Conservation (phyloP, 495 filamentous ascomycete genomes). For the Penicillium mononematosum region DNA sequence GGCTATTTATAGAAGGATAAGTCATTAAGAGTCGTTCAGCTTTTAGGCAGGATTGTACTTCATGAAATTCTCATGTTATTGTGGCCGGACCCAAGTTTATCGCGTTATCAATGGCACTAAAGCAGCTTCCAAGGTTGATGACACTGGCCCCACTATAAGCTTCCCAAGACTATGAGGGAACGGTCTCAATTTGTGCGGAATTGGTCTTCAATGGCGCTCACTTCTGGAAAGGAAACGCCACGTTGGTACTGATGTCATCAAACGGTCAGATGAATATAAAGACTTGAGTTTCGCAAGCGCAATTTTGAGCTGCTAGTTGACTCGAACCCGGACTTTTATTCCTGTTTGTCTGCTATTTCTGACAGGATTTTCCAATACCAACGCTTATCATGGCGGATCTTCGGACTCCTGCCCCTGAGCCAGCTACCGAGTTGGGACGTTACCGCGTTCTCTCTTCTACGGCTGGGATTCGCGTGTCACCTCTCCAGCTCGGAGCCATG, state of each 20-base stretch:
- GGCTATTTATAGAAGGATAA: neutral
- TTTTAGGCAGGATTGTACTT: neutral
- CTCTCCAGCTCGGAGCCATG: slow-evolving; percentile 58
- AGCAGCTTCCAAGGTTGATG: neutral
- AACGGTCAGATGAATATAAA: no score
- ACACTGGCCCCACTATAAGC: neutral
- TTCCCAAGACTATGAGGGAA: no score
- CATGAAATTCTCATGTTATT: neutral
- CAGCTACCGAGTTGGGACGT: slow-evolving; percentile 48
- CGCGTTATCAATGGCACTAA: neutral
- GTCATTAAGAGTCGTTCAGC: neutral
- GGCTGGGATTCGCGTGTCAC: slow-evolving; percentile 55
- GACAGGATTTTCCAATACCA: neutral
- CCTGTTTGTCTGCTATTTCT: neutral
- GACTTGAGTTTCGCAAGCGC: no score
- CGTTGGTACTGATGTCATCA: no score
- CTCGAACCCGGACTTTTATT: neutral
- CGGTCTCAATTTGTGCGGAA: neutral
- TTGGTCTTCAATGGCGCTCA: neutral
- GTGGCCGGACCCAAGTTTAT: neutral
- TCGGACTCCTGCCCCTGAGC: slow-evolving; percentile 33
- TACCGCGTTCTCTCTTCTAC: slow-evolving; percentile 55
- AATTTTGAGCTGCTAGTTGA: neutral
- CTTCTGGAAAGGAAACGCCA: no score
- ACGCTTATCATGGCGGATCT: neutral